A percentile compares a stretch with the other conserved stretches of the same genome.
Evolutionary conservation across 2,329 filamentous ascomycete genomes (phyloP).

Genomic region (Penicillium nordicum): DNA sequence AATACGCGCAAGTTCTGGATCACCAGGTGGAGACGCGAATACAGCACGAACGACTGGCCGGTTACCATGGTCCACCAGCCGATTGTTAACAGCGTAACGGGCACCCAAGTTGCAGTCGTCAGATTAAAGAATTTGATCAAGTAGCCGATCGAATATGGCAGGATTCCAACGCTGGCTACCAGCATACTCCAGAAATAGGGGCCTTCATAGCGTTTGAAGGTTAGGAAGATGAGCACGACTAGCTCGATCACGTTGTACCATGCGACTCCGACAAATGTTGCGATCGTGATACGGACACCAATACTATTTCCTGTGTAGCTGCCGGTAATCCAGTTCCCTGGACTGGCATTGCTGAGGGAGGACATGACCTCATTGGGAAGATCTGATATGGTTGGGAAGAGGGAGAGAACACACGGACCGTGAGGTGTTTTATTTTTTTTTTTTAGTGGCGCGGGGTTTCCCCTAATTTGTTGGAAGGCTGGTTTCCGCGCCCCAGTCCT

Average conservation of each 20-base stretch:
- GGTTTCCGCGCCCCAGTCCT: not conserved
- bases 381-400: slow-evolving; percentile 1
- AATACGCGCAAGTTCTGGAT: slow-evolving; percentile 48
- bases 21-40: slow-evolving; percentile 58
- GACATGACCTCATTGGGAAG: slow-evolving; percentile 19
- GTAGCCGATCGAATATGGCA: slow-evolving; percentile 40
- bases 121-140: slow-evolving; percentile 28
- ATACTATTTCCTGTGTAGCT: slow-evolving; percentile 26
- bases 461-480: not conserved
- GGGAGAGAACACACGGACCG: slow-evolving; percentile 1
- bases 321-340: slow-evolving; percentile 28
- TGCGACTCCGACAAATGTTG: slow-evolving; percentile 27
- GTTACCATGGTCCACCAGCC: slow-evolving; percentile 59
- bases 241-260: slow-evolving; percentile 43
- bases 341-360: slow-evolving; percentile 24
- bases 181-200: slow-evolving; percentile 52
- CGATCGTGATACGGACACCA: slow-evolving; percentile 29
- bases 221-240: slow-evolving; percentile 46
- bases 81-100: slow-evolving; percentile 42
- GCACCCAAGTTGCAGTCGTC: slow-evolving; percentile 23
- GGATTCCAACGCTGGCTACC: slow-evolving; percentile 43
- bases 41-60: slow-evolving; percentile 58
- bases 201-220: slow-evolving; percentile 47
- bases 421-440: not conserved
- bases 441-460: slow-evolving; percentile 3